Evolutionary conservation across 257 asterid species (phyloP).

Genomic region (Gentiana macrophylla): DNA sequence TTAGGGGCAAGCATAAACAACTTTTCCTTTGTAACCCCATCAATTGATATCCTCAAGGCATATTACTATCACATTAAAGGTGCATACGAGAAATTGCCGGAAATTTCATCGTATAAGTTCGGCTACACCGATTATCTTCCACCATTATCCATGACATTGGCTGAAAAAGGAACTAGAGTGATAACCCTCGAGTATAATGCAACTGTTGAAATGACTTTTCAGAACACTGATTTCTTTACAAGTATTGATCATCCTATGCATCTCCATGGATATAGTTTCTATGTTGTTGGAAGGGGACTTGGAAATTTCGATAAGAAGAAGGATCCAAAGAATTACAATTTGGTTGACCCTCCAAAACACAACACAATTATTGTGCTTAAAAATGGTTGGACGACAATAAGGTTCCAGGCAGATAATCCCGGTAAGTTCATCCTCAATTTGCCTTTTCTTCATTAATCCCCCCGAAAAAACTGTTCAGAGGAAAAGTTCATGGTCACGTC

Average conservation of each 20-base stretch:
- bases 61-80: slow-evolving; percentile 34
- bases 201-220: slow-evolving; percentile 8
- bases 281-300: slow-evolving; percentile 11
- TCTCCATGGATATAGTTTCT: slow-evolving; percentile 15
- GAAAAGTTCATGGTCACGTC: too few relatives aligned
- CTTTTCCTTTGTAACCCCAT: slow-evolving; percentile 31
- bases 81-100: slow-evolving; percentile 15
- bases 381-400: slow-evolving; percentile 18
- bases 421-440: slow-evolving; percentile 3
- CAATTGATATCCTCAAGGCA: slow-evolving; percentile 41
- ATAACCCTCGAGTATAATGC: too few relatives aligned
- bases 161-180: too few relatives aligned
- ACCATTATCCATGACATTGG: too few relatives aligned
- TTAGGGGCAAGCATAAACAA: slow-evolving; percentile 52
- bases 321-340: slow-evolving; percentile 13
- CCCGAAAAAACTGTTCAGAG: too few relatives aligned
- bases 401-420: slow-evolving; percentile 16
- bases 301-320: slow-evolving; percentile 11
- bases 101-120: too few relatives aligned
- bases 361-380: slow-evolving; percentile 14
- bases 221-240: slow-evolving; percentile 5
- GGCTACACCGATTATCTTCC: too few relatives aligned
- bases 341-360: slow-evolving; percentile 15
- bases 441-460: background rate
- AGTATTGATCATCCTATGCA: slow-evolving; percentile 16